Conservation (phyloP, 805 yeast species). For the Blastobotrys attinorum region DNA sequence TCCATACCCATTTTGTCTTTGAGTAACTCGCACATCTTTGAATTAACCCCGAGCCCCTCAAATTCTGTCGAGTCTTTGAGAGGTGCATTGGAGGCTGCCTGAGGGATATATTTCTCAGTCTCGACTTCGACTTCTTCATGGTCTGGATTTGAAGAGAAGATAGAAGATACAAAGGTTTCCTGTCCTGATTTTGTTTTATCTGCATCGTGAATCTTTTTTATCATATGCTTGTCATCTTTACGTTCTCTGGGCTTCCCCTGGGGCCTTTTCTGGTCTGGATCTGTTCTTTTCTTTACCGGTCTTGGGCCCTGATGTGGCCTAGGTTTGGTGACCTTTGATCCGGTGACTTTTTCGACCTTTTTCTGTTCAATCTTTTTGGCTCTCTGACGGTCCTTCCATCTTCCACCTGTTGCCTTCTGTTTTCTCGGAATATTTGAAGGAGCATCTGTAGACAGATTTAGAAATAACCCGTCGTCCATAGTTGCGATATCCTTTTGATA, state of each 20-base stretch:
- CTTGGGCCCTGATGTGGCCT: neutral
- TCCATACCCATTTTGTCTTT: conserved; percentile 41
- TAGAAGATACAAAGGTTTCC: conserved; percentile 73
- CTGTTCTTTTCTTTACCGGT: neutral
- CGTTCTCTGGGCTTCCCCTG: conserved; percentile 3
- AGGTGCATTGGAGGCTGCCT: conserved; percentile 81
- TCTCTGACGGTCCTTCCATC: conserved; percentile 75
- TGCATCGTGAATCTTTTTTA: conserved; percentile 1
- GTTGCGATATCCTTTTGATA: no score
- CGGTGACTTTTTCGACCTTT: conserved; percentile 1
- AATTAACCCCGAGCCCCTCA: conserved; percentile 60
- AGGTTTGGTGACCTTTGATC: neutral
- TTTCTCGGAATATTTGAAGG: conserved; percentile 5
- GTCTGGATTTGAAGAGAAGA: conserved; percentile 67
- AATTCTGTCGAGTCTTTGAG: conserved; percentile 61
- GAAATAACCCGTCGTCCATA: conserved; percentile 55
- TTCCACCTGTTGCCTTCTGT: conserved; percentile 46
- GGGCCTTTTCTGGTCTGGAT: neutral
- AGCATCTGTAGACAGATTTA: conserved; percentile 52
- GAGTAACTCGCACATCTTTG: conserved; percentile 45
- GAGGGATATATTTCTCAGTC: conserved; percentile 3
- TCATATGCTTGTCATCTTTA: no score
- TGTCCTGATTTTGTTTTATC: conserved; percentile 21
- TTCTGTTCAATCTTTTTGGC: conserved; percentile 33
- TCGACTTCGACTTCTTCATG: conserved; percentile 23